These are phyloP conservation scores for Lasiodiplodia theobromae DNA, from an alignment of 2,329 filamentous ascomycete species.

Conservation along the genomic window DNA sequence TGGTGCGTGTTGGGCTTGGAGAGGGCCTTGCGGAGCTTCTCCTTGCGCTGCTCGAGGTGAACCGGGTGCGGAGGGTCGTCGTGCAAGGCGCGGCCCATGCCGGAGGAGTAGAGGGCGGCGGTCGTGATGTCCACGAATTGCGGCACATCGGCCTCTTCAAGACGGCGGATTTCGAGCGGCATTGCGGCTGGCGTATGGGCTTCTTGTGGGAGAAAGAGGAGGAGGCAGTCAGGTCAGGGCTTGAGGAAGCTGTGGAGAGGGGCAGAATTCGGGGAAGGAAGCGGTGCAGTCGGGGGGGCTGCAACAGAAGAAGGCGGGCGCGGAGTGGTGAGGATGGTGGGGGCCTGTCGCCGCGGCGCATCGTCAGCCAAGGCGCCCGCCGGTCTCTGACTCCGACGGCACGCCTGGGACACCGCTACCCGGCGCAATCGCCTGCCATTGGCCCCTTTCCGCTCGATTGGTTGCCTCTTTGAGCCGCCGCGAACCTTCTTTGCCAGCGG, in stretches of 20 bases:
- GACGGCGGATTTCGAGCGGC: constrained; percentile 44
- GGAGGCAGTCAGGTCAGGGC: not conserved
- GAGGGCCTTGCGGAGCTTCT: constrained; percentile 39
- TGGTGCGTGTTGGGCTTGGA: constrained; percentile 38
- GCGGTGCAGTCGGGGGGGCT: not conserved
- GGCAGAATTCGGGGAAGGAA: not conserved
- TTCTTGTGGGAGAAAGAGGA: not conserved
- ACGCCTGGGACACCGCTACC: not conserved
- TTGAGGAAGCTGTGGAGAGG: not conserved
- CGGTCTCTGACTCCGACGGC: constrained; percentile 17
- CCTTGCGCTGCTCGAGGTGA: constrained; percentile 34
- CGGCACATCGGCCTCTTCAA: constrained; percentile 39
- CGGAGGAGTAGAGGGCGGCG: constrained; percentile 38
- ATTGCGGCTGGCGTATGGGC: constrained; percentile 34
- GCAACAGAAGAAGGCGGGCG: not conserved
- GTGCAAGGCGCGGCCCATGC: constrained; percentile 38
- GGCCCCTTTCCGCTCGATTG: not conserved
- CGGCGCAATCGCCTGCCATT: constrained; percentile 7
- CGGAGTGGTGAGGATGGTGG: not conserved
- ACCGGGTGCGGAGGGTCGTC: constrained; percentile 34
- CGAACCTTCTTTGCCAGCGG: not conserved
- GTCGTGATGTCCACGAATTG: constrained; percentile 40
- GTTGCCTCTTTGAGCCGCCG: not conserved
- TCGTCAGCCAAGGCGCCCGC: constrained; percentile 24
- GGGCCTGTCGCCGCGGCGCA: not conserved